Percentiles rank a stretch among this genome's conserved stretches.
phyloP scores from a whole-genome alignment of 345 rosid genomes.

The Corymbia maculata region DNA sequence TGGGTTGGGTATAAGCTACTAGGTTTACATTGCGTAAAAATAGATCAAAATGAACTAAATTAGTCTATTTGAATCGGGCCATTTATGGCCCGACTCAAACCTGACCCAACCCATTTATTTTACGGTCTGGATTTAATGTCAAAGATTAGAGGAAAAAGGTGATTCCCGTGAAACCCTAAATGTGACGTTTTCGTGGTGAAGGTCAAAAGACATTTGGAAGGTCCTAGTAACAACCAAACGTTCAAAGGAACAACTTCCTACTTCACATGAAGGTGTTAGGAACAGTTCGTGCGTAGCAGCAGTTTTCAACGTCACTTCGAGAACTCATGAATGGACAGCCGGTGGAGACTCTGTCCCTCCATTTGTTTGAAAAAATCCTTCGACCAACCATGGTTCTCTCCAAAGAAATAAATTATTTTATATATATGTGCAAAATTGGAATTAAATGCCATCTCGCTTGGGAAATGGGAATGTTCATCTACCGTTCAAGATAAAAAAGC shows the following conservation, averaged over 20 bases:
- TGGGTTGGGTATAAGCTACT: too few relatives aligned
- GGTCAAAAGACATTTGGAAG: background rate
- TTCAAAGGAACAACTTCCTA: background rate
- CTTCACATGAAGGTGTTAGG: background rate
- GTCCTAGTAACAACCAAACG: background rate
- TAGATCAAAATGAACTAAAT: too few relatives aligned
- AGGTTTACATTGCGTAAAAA: too few relatives aligned
- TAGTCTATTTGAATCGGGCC: too few relatives aligned
- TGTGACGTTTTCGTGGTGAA: background rate
- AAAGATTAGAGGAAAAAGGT: background rate
- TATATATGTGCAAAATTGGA: background rate
- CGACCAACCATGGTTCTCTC: background rate
- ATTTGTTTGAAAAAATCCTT: background rate
- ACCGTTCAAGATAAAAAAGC: background rate
- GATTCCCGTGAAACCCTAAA: background rate
- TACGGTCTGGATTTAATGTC: background rate
- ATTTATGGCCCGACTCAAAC: too few relatives aligned
- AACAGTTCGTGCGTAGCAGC: background rate
- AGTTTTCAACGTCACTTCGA: background rate
- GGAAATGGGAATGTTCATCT: background rate
- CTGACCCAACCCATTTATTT: too few relatives aligned
- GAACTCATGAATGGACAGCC: background rate
- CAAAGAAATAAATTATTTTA: background rate
- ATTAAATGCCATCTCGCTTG: background rate
- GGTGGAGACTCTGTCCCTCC: background rate